Percentiles rank a stretch among this genome's conserved stretches.
phyloP scores from a whole-genome alignment of 345 rosid species.

The Eucalyptus tenuipes region DNA sequence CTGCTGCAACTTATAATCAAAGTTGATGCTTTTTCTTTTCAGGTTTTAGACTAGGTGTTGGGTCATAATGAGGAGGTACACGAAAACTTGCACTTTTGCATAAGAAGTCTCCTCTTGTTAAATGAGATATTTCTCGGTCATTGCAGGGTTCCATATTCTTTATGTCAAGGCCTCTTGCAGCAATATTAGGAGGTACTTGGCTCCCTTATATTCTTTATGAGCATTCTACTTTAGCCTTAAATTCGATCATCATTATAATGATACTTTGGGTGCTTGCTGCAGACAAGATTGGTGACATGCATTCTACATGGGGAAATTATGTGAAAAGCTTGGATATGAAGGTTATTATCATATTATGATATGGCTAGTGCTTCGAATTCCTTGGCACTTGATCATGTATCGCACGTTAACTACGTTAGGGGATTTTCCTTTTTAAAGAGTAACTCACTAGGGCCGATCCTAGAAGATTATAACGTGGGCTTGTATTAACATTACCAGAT shows the following conservation, averaged over 20 bases:
- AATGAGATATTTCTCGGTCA: background rate
- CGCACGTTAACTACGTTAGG: no score
- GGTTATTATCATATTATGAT: no score
- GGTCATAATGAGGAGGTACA: slow-evolving; percentile 60
- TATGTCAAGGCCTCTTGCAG: background rate
- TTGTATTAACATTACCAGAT: background rate
- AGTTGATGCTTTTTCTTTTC: background rate
- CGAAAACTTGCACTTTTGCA: background rate
- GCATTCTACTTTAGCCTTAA: background rate
- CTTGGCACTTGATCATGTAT: no score
- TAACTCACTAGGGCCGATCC: no score
- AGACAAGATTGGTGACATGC: slow-evolving; percentile 98
- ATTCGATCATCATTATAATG: background rate
- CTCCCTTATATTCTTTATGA: background rate
- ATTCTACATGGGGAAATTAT: slow-evolving; percentile 86
- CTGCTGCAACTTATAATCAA: background rate
- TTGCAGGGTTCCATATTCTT: no score
- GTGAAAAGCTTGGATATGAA: slow-evolving; percentile 42
- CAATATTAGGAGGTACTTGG: background rate
- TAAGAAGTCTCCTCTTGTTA: background rate
- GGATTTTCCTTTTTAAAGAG: no score
- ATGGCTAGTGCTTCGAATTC: no score
- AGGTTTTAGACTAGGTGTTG: slow-evolving; percentile 65
- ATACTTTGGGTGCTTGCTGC: slow-evolving; percentile 1
- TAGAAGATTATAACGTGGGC: no score